Conservation (phyloP, 1,284 basidiomycete species). For the Xanthoconium separans region DNA sequence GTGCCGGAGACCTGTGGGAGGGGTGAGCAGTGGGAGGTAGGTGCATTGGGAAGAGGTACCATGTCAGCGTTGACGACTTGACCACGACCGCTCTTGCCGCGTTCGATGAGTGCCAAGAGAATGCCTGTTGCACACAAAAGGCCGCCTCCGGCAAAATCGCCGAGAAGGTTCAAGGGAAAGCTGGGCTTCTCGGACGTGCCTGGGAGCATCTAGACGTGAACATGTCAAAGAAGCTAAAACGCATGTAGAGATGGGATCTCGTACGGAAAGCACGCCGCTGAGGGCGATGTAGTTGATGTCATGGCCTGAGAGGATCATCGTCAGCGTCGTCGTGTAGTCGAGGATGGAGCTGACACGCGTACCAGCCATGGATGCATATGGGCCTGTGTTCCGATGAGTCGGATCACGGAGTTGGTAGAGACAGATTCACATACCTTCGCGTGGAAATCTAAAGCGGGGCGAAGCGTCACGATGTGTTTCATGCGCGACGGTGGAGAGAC, state of each 20-base stretch:
- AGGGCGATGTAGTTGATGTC: constrained; percentile 88
- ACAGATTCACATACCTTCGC: constrained; percentile 43
- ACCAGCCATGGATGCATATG: constrained; percentile 71
- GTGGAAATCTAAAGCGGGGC: constrained; percentile 48
- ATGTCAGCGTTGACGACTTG: constrained; percentile 80
- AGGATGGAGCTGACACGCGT: constrained; percentile 13
- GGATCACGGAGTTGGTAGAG: constrained; percentile 7
- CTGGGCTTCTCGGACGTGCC: constrained; percentile 60
- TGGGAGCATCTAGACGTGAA: constrained; percentile 59
- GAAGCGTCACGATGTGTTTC: background rate
- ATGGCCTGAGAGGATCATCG: constrained; percentile 50
- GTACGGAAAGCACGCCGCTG: constrained; percentile 73
- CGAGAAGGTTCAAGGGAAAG: constrained; percentile 76
- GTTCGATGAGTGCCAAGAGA: constrained; percentile 72
- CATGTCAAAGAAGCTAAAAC: background rate
- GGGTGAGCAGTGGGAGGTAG: background rate
- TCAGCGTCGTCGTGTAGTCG: constrained; percentile 6
- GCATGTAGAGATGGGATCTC: constrained; percentile 27
- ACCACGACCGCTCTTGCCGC: constrained; percentile 60
- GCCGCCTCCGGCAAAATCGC: constrained; percentile 83
- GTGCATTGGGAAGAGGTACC: constrained; percentile 39
- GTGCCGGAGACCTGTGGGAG: constrained; percentile 67
- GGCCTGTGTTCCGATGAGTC: constrained; percentile 41
- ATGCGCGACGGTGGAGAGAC: constrained; percentile 20
- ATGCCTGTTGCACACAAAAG: constrained; percentile 74